Conservation (phyloP, 495 filamentous ascomycete genomes). For the Bryoglossum gracile region DNA sequence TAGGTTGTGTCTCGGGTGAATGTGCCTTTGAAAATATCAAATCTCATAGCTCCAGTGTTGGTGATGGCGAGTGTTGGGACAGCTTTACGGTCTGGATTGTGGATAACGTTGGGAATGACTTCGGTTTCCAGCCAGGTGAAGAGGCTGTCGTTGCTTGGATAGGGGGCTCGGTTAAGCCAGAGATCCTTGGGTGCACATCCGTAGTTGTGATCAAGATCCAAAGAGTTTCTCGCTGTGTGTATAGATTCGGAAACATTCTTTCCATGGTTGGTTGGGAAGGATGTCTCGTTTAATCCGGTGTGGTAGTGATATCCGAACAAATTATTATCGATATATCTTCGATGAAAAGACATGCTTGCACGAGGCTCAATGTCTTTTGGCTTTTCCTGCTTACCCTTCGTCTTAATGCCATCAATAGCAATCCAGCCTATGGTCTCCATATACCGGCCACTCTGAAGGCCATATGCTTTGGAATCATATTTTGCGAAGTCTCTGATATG, state of each 20-base stretch:
- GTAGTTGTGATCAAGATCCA: constrained; percentile 64
- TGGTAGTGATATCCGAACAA: constrained; percentile 79
- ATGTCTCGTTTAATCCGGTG: constrained; percentile 55
- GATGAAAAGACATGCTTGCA: constrained; percentile 51
- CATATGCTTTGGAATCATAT: constrained; percentile 76
- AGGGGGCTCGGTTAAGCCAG: constrained; percentile 71
- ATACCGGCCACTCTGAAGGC: constrained; percentile 84
- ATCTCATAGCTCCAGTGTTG: constrained; percentile 88
- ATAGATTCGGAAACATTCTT: constrained; percentile 68
- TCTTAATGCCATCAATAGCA: constrained; percentile 67
- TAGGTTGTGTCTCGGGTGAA: constrained; percentile 83
- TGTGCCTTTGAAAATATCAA: constrained; percentile 86
- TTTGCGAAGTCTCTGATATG: constrained; percentile 81
- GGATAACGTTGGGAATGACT: constrained; percentile 58
- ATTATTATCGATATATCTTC: constrained; percentile 94
- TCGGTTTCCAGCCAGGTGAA: constrained; percentile 72
- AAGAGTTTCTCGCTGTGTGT: constrained; percentile 52
- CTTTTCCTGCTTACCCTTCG: constrained; percentile 23
- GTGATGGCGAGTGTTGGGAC: constrained; percentile 61
- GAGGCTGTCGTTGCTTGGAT: constrained; percentile 62
- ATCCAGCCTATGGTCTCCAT: constrained; percentile 98
- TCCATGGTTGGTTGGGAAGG: constrained; percentile 76
- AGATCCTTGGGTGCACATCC: constrained; percentile 79
- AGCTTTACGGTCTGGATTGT: constrained; percentile 30
- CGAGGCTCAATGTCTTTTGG: constrained; percentile 10